Base-by-base conservation (phyloP, 257 asterid species). In the Euphrasia confusa region DNA sequence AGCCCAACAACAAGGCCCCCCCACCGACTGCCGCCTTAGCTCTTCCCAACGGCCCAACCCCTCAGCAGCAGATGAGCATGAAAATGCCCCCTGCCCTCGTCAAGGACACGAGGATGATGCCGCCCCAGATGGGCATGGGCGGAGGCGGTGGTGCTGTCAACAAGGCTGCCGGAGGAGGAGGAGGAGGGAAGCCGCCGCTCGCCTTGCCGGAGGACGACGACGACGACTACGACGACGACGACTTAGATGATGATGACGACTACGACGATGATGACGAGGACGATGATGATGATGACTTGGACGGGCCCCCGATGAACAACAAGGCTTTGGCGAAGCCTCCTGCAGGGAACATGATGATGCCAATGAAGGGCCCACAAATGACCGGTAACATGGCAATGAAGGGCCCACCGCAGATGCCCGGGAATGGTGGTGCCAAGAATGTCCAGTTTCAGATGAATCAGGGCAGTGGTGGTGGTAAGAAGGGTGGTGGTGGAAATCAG, bases 401-500 rank as follows among this genome's bases (percentile, higher is more conserved):
- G 42, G 42, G 42, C 75, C 61, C 42, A 66, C 14, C 64, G 81
- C 79, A 77, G 74, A 85, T 10, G 72, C 0, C 15, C 73, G 58
- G 6, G 30, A 74, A 57, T 5, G 69, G 67, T 53, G 40, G 67
- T 53, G 40, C n/a, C 0, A 3, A 73, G 37, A 37, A 37, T 3
- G 85, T 75, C 0, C 95, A 90, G 1, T 73, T 69, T 48, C 96
- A 80, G 49, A 71, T 78, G 50, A 44, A 44, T n/a, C 50, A 12
- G 1, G 48, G n/a, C 15, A 66, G 65, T 27, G 81, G 83, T 27
- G 81, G 83, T 17, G 90, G 76, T 35, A 67, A 69, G 73, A 75
- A 79, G 61, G 77, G 75, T 4, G 77, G 88, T 3, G 9, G 59
- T 68, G 87, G 78, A 40, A 73, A 66, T 52, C 88, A 73, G 60